Evolutionary conservation across 2,329 filamentous ascomycete species (phyloP), one percentile per base, ranked within the genome.

Genomic region (Epichloe sp.): DNA sequence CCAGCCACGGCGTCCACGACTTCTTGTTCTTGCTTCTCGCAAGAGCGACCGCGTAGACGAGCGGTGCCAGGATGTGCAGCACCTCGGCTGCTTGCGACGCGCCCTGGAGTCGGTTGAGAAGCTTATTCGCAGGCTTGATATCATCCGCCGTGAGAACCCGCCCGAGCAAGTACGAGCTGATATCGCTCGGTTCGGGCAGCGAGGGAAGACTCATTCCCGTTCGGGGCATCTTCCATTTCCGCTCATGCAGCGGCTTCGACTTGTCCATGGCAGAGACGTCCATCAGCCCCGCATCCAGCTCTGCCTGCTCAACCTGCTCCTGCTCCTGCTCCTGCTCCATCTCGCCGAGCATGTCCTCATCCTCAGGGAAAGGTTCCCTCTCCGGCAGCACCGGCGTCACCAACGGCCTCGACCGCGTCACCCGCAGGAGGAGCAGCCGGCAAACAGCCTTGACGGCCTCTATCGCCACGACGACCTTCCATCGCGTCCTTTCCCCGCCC

Each of bases 131-230:
- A 0, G 91, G 87, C 66, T 95, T 96, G 72, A 98, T 93, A 64
- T 97, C 93, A 68, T 98, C 93, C 8, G 93, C 88, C 0, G 88
- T 95, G 45, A 98, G 76, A 12, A 97, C 91, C 57, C 94, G 90
- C 36, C 85, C 84, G 23, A 95, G 80, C 4, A 98, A 79, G 66
- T 95, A 98, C 44, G 80, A 81, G 48, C 87, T 88, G 53, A 96
- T 90, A 59, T 95, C 88, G 49, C 83, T 78, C 1, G 85, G 79
- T 52, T 85, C 83, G 0, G 93, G 93, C 15, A 98, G 74, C 45
- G 82, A 85, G 1, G 93, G 91, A 45, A 98, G 77, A 26, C 82
- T 86, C 59, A 95, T 77, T 37, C 89, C 88, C 0, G 93, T 98
- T 53, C 93, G 78, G n/a, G 91, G 91, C 91, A 98, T 97, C 14